Base-by-base conservation (phyloP, 2,329 filamentous ascomycete species). In the Pseudogymnoascus sp. region DNA sequence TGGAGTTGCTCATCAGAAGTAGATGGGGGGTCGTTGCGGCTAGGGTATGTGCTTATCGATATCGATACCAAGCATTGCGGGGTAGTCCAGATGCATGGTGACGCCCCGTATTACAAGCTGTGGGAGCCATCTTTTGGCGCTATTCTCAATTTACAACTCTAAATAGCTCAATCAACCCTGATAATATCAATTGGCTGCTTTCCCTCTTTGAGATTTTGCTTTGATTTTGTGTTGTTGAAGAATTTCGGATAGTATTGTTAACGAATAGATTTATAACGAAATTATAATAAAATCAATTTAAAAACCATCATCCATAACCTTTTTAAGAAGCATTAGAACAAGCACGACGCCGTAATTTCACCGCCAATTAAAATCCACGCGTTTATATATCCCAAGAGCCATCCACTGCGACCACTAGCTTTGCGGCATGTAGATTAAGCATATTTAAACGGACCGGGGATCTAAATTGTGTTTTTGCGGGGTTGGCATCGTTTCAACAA, bases 401-500 rank as follows among this genome's bases (percentile, higher is more conserved):
- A 25, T 50, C 4, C n/a, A 30, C 6, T 50, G 2, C 22, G 25
- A 18, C 25, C 43, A 28, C 25, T 50, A 50, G 14, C 11, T 47
- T n/a, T 47, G 41, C 41, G 14, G 41, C 43, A 50, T 30, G 25
- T 50, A 50, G 43, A 30, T 50, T 50, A 50, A 50, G 43, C 43
- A 50, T 50, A 50, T 50, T 50, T 50, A 16, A 25, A 12, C 41
- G 41, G 43, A 18, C 43, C 25, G 8, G 43, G 25, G 43, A 30
- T 16, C 14, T 30, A 50, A 28, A 50, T 50, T 30, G 25, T 50
- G 43, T 30, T 30, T 39, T 50, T 50, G 43, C 43, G 43, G 43
- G 43, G 43, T 50, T 30, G 25, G 6, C 4, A 18, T 5, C 25
- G 43, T 50, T 50, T 50, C 43, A 50, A 30, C 43, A 50, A 30